Base-by-base conservation (phyloP, 352 stramenopile genomes). In the Phytophthora pistaciae region DNA sequence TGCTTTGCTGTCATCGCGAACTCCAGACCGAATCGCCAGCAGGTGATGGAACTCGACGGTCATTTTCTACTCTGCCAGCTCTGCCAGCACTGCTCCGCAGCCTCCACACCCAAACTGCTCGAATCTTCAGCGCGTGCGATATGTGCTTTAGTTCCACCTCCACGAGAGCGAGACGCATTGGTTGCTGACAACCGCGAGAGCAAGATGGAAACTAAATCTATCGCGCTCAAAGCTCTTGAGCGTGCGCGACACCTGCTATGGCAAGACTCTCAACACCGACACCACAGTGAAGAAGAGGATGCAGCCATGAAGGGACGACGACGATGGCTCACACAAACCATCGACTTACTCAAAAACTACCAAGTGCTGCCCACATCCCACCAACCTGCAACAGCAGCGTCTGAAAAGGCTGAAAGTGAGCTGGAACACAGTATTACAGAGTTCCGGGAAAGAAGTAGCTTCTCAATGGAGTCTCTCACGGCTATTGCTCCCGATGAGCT, bases 381-480 rank as follows among this genome's bases (percentile, higher is more conserved):
- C 25, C 68, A 58, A 13, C 10, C 56, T 42, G 23, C 48, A 44
- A 16, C 56, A 54, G 2, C 55, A 23, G 27, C 40, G 21, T 13
- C n/a, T 7, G 14, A 48, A 36, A 60, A 63, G 14, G 3, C 14
- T 23, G 55, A 53, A 44, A 61, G 16, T 31, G 68, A 78, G 0
- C 66, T 64, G 0, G 75, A 86, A 3, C 44, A 76, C 0, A 59
- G 13, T 10, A 33, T 61, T 5, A 54, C 31, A 3, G 85, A 93
- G 60, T 85, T 90, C 38, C 77, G 88, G 23, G 80, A 91, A 25
- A 74, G 77, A 21, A 87, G 79, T 54, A 86, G 85, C 58, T 91
- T 90, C 56, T 89, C 83, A 11, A 75, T 91, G 31, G 85, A 91
- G 58, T 87, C 78, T 25, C 57, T 85, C 25, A 88, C 85, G 7